Evolutionary conservation across 2,329 filamentous ascomycete species (phyloP), one percentile per base, ranked within the genome.

Genomic region (Cladobotryum mycophilum): DNA sequence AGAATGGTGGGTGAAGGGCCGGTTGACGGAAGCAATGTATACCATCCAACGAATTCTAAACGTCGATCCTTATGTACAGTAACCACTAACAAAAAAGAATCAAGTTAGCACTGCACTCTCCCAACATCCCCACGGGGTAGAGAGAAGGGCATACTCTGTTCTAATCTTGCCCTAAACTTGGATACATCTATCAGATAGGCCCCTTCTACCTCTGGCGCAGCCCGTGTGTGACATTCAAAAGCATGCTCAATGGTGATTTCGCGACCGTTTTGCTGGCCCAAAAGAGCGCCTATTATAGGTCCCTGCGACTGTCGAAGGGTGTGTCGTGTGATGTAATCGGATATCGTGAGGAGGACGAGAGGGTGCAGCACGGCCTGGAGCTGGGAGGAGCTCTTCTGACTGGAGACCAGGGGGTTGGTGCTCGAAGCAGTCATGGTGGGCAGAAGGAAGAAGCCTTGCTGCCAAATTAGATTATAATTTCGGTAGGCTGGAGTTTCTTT

Each of bases 271-370:
- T 96, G 91, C 64, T 93, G 88, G 14, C 93, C 93, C 5, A 99
- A 72, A n/a, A 99, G 76, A 47, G 86, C 90, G 51, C 93, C 93
- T 3, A 92, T 80, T 15, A 96, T 79, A 14, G 90, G 89, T 0
- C 88, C 88, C 15, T 75, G 67, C 61, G 90, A 84, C 47, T 82
- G 75, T 53, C 93, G 83, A 51, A 96, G 78, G 1, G 85, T 88
- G 68, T 96, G 91, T 53, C 93, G 83, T 52, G 92, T 95, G 67
- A 97, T 90, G 68, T 95, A 95, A 70, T 99, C 93, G 60, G 92
- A 96, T 62, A 99, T 93, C 57, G 88, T 95, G 70, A 99, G 88
- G 58, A 97, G 86, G 47, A 96, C 91, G 45, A 99, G 84, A 22
- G 93, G 93, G 64, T 99, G 93, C 15, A 99, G 82, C 60, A 90